phyloP scores from a whole-genome alignment of 192 early-diverging fungal genomes.

The Backusella sp. region DNA sequence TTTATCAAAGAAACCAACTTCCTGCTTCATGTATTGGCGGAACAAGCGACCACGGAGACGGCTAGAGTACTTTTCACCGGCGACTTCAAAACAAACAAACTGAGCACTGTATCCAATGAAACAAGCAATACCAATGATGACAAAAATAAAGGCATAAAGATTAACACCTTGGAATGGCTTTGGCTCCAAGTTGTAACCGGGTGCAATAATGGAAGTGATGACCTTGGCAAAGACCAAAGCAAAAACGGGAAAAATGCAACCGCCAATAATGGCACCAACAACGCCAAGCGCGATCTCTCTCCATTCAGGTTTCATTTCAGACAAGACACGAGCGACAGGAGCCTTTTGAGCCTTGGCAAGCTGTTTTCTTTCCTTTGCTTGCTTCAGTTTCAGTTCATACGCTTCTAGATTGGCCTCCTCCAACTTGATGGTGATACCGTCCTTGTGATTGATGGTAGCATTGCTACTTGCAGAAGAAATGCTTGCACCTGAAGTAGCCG shows the following conservation, averaged over 20 bases:
- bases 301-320: conserved; percentile 50
- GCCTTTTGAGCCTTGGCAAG: conserved; percentile 44
- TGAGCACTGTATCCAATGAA: conserved; percentile 60
- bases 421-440: not conserved
- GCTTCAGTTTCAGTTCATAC: conserved; percentile 10
- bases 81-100: conserved; percentile 58
- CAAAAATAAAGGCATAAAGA: conserved; percentile 40
- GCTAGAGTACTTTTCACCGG: conserved; percentile 63
- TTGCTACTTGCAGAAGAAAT: not conserved
- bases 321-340: conserved; percentile 49
- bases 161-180: conserved; percentile 35
- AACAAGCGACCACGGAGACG: conserved; percentile 65
- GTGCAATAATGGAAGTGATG: conserved; percentile 43
- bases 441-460: not conserved
- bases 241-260: conserved; percentile 73
- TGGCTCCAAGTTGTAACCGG: conserved; percentile 12
- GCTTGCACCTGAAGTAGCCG: not conserved
- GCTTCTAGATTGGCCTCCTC: conserved; percentile 13
- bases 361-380: conserved; percentile 37
- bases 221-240: conserved; percentile 50
- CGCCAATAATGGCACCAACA: conserved; percentile 62
- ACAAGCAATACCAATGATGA: conserved; percentile 42
- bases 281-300: conserved; percentile 49
- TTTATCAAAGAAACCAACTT: conserved; percentile 83
- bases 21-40: conserved; percentile 73